Evolutionary conservation across 2,329 filamentous ascomycete genomes (phyloP), one percentile per base, ranked within the genome.

Genomic region (Ploettnerulaceae sp.): DNA sequence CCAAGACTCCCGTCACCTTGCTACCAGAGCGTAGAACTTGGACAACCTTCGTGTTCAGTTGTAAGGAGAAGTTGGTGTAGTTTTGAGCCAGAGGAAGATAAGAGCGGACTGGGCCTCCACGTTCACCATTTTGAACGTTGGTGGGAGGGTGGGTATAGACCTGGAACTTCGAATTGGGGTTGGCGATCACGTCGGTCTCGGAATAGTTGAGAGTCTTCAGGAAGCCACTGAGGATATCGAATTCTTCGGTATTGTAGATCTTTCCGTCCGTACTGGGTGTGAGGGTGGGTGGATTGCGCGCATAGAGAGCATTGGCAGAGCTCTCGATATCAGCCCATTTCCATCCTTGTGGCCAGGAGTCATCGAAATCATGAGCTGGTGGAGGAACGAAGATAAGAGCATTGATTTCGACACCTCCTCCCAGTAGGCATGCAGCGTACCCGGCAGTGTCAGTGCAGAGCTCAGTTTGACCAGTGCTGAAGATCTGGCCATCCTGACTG

Each of bases 71-170:
- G 6, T 29, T 17, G 7, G 31, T 22, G n/a, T n/a, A 20, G 12
- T 12, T 32, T 26, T 45, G 41, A 34, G 41, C 41, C 15, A 45
- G 7, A 9, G 41, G 32, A 5, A 45, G 24, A 15, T 45, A 45
- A n/a, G 41, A 36, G 33, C 37, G 41, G 21, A 45, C 37, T 17
- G 41, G 41, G 4, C 41, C 41, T 28, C 32, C 36, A 9, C 41
- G 41, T n/a, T 36, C n/a, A 12, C 41, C 41, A 25, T 20, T 17
- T 45, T 45, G 15, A 45, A 8, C 21, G n/a, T n/a, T n/a, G n/a
- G n/a, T n/a, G n/a, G 26, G 32, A 20, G 41, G 22, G 5, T 12
- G 41, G 4, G 32, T 32, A 29, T 12, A 45, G 9, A 22, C 28
- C 25, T 37, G 18, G 17, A 21, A 18, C 15, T 45, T 45, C 7